Evolutionary conservation across 1,284 basidiomycete species (phyloP), one percentile per base, ranked within the genome.

Genomic region (Violaceomyces palustris): DNA sequence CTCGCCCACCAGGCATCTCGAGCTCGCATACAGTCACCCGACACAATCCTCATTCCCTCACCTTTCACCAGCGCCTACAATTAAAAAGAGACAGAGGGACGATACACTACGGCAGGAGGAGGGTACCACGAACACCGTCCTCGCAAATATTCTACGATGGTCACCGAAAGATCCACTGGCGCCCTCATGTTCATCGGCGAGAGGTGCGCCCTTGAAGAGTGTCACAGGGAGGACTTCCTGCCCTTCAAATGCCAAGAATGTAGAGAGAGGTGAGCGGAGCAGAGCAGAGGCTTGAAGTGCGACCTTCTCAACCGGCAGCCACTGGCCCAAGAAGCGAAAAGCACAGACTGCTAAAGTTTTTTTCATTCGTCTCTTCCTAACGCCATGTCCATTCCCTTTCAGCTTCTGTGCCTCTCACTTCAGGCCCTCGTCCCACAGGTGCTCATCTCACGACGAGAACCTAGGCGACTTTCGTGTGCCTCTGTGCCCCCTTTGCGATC

Each of bases 161-260:
- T n/a, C n/a, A n/a, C n/a, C n/a, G 47, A 59, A 43, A 47, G 56
- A 23, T 50, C 51, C 17, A 59, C 56, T 32, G 61, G 61, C 6
- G 42, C 58, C 12, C 63, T 68, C 61, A 59, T 68, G 57, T 66
- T 66, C 51, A 53, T 68, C 44, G 65, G 65, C 35, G 51, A 68
- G 41, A 46, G 45, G 34, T 68, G 65, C 44, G 47, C 49, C 17
- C 37, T 57, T 35, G 38, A 51, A 6, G 58, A 64, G 29, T 68
- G 65, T 26, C 50, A 61, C 33, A 57, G 64, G 27, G 65, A 68
- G 31, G 62, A 65, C 45, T 68, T 66, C 32, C 33, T 68, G 6
- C 65, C 65, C 6, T 64, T 68, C 63, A 53, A 61, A 34, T 68
- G 65, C 43, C 39, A 42, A 37, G 57, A 66, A 36, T 68, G 65